Base-by-base conservation (phyloP, 2,329 filamentous ascomycete genomes). In the Alternaria arbusti region DNA sequence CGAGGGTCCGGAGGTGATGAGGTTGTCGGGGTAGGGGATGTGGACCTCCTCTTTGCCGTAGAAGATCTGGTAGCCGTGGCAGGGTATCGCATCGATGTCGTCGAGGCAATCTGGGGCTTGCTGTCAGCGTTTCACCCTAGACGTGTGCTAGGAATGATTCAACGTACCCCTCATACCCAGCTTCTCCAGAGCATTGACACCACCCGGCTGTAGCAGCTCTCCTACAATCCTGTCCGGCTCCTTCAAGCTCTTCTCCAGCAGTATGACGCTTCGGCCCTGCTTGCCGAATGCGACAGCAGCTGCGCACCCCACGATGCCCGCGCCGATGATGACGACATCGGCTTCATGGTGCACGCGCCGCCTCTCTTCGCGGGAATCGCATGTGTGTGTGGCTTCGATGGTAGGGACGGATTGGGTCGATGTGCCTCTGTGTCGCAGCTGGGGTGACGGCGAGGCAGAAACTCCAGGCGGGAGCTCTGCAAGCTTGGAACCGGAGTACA, bases 151-250 rank as follows among this genome's bases (percentile, higher is more conserved):
- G 44, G 12, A 28, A 5, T 40, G 9, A 5, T 26, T 15, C 10
- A 17, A 20, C 23, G 23, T 32, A 79, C 77, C 72, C 58, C 84
- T 86, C 67, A 99, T 82, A 3, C 96, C 96, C 54, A 99, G 84
- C 77, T 92, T 89, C 75, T 90, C 87, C 73, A 99, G 85, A 8
- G 96, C 92, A 56, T 88, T 85, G 32, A 97, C 90, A 54, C 96
- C 96, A 54, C 96, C 96, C 0, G 96, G 96, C 81, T 99, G 96
- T 72, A 99, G 84, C 68, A 99, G 83, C 83, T 99, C 96, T 72
- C 96, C 96, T 51, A 99, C 94, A 70, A 99, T 99, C 68, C 96
- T 90, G 82, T 98, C 91, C 20, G 96, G 96, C 83, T 98, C 91
- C 81, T 93, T 93, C 82, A 98, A 85, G 82, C 89, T 96, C 74